These are phyloP conservation scores for Russula virescens DNA, from an alignment of 768 basidiomycete species.

Conservation along the genomic window DNA sequence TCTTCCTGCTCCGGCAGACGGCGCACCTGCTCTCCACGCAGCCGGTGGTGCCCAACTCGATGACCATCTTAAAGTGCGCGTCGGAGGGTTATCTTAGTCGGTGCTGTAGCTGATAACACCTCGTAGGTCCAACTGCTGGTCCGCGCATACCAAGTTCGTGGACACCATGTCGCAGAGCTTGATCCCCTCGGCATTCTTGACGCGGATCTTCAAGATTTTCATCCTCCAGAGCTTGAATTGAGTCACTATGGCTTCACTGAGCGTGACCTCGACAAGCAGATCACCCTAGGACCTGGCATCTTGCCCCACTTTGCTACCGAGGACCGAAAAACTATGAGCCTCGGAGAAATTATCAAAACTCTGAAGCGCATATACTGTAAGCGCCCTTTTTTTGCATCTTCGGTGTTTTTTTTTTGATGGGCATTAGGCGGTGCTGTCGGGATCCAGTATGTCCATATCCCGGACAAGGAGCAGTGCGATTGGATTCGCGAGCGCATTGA, in stretches of 20 bases:
- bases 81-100: neutral
- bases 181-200: slow-evolving; percentile 94
- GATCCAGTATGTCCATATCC: slow-evolving; percentile 92
- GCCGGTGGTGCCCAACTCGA: slow-evolving; percentile 73
- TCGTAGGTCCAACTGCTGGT: slow-evolving; percentile 91
- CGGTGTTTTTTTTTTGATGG: neutral
- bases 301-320: slow-evolving; percentile 90
- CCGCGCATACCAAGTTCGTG: slow-evolving; percentile 97
- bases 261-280: slow-evolving; percentile 89
- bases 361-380: slow-evolving; percentile 92
- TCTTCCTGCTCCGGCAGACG: slow-evolving; percentile 67
- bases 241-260: slow-evolving; percentile 95
- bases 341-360: slow-evolving; percentile 86
- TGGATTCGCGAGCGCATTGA: slow-evolving; percentile 98
- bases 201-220: slow-evolving; percentile 71
- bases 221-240: slow-evolving; percentile 87
- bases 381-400: slow-evolving; percentile 29
- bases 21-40: slow-evolving; percentile 69
- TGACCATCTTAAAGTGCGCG: slow-evolving; percentile 84
- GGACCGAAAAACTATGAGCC: slow-evolving; percentile 79
- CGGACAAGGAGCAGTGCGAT: slow-evolving; percentile 97
- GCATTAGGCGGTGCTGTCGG: slow-evolving; percentile 74
- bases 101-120: neutral
- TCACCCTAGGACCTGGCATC: slow-evolving; percentile 92
- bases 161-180: slow-evolving; percentile 92